Evolutionary conservation across 176 grass and related monocot species (phyloP), one percentile per base, ranked within the genome.

Genomic region (Saccharum officinarum): DNA sequence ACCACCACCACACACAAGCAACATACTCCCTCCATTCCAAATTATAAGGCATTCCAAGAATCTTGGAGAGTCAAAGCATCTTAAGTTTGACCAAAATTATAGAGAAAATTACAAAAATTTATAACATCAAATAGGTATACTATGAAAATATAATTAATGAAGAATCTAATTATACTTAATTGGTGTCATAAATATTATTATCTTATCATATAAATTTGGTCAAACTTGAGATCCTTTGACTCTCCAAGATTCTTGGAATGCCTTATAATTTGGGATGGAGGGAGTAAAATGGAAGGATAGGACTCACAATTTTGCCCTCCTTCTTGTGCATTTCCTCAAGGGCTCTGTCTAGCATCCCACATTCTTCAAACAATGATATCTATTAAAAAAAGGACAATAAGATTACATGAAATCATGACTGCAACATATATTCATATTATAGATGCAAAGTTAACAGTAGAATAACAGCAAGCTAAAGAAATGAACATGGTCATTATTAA

Each of bases 331-430:
- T 92, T 76, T 99, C 93, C 33, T 99, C 92, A 79, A 96, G 88
- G 38, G 94, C 92, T 80, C 86, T 92, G 49, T 94, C 92, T 79
- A 92, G 90, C 88, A 96, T 88, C 12, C 76, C 97, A 65, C 94
- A 86, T 94, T 99, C 94, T 86, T 96, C 94, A 77, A 97, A 88
- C 82, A 99, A 84, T 40, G 97, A 94, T 86, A 99, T 91, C 97
- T 99, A 83, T 7, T 41, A 52, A 61, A 88, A 37, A 77, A 89
- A 60, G 18, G 55, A 59, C 8, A 59, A 23, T 55, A 88, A 39
- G 20, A 88, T 60, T 78, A 67, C 67, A 86, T 22, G 26, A 64
- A 23, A 79, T 46, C 79, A 79, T 45, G 9, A 88, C 45, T 55
- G 10, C 47, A 85, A 75, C n/a, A 76, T 6, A 49, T 47, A 61